Conservation (phyloP, 2,329 filamentous ascomycete genomes). For the Exutisphaerella laricina region DNA sequence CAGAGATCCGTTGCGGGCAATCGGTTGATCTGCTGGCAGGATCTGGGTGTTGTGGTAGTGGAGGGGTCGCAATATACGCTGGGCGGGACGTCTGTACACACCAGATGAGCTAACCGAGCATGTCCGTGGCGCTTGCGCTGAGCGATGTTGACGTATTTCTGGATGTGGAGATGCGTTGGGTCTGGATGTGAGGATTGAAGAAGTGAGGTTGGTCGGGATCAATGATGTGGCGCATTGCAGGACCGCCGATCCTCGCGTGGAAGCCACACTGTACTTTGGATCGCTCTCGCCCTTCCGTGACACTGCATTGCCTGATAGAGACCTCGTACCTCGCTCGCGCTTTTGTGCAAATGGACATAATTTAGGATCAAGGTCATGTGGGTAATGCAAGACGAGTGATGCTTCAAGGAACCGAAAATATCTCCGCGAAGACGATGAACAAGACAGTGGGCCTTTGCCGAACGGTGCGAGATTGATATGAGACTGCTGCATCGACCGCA, state of each 20-base stretch:
- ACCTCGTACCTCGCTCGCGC: background rate
- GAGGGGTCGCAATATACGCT: background rate
- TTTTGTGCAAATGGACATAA: background rate
- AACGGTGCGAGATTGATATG: background rate
- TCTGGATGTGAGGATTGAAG: background rate
- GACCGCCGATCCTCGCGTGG: constrained; percentile 7
- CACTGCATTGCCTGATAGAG: background rate
- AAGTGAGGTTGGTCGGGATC: background rate
- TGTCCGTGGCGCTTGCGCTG: no score
- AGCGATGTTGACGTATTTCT: background rate
- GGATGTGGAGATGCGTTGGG: background rate
- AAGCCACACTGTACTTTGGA: constrained; percentile 3
- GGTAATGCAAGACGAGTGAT: no score
- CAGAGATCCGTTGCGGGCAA: background rate
- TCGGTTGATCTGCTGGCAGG: background rate
- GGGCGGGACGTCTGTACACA: background rate
- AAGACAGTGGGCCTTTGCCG: no score
- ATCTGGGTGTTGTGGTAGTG: background rate
- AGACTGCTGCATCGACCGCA: background rate
- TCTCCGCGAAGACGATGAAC: no score
- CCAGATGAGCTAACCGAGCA: constrained; percentile 1
- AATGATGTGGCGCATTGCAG: background rate
- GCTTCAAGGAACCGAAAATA: no score
- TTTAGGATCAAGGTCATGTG: background rate
- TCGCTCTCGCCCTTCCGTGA: constrained; percentile 5